phyloP scores from a whole-genome alignment of 2,329 filamentous ascomycete species.

The Cadophora luteo-olivacea region DNA sequence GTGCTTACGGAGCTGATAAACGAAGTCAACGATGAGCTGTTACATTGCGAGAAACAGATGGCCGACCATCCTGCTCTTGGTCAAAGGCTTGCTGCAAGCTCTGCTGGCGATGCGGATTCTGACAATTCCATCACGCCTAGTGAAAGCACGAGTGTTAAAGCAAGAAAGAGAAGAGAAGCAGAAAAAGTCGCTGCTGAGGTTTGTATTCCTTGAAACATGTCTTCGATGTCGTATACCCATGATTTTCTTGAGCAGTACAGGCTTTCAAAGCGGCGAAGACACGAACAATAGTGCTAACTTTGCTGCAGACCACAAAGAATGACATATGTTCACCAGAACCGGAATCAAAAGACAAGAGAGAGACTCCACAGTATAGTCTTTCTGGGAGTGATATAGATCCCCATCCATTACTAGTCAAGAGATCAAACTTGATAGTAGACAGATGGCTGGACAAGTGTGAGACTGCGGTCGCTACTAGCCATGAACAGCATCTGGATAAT shows the following conservation, averaged over 20 bases:
- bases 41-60: conserved; percentile 18
- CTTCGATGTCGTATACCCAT: not conserved
- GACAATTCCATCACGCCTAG: conserved; percentile 9
- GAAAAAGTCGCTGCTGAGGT: not conserved
- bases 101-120: not conserved
- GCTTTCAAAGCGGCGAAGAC: not conserved
- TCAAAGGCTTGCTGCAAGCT: not conserved
- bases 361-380: not conserved
- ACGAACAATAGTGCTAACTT: not conserved
- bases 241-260: no score
- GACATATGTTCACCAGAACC: not conserved
- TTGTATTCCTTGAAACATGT: not conserved
- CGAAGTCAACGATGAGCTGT: conserved; percentile 17
- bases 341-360: not conserved
- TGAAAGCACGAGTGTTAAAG: conserved; percentile 12
- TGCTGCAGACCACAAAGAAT: not conserved
- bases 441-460: conserved; percentile 20
- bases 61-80: conserved; percentile 11
- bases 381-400: conserved; percentile 23
- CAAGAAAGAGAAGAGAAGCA: not conserved
- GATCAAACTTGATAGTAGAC: conserved; percentile 20
- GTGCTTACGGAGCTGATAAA: not conserved
- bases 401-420: not conserved
- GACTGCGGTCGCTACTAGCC: not conserved
- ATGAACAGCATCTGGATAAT: conserved; percentile 1